A percentile compares a stretch with the other conserved stretches of the same genome.
Conservation (phyloP, 257 asterid species). For the Solanum bulbocastanum region DNA sequence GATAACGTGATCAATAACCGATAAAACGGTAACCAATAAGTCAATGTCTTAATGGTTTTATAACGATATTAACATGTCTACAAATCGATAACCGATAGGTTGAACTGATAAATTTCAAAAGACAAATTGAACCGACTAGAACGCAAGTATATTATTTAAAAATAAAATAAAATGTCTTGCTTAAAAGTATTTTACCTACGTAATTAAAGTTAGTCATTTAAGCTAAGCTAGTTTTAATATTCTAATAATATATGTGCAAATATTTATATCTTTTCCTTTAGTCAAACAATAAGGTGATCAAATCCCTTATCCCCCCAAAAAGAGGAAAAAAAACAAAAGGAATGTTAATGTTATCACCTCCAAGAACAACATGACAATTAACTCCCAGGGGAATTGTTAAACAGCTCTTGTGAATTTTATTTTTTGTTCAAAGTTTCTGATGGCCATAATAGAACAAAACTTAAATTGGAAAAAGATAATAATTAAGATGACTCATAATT, state of each 20-base stretch:
- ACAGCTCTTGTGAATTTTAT: neutral
- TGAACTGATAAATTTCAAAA: too few species aligned
- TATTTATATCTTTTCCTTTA: neutral
- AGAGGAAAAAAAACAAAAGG: rapidly evolving
- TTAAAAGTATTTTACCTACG: neutral
- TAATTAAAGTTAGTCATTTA: neutral
- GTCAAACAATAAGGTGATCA: neutral
- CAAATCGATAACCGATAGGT: too few species aligned
- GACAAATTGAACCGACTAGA: too few species aligned
- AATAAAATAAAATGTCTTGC: too few species aligned
- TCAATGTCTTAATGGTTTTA: too few species aligned
- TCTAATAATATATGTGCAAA: neutral
- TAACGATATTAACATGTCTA: too few species aligned
- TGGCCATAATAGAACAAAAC: neutral
- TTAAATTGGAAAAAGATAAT: neutral
- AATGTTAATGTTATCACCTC: neutral
- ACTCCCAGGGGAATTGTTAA: neutral
- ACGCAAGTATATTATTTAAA: too few species aligned
- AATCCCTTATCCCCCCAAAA: neutral
- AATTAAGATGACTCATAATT: neutral
- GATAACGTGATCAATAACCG: too few species aligned
- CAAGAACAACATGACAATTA: neutral
- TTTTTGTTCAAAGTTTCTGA: neutral
- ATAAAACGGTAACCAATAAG: too few species aligned
- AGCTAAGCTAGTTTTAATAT: neutral